Percentiles rank a stretch among this genome's conserved stretches.
These are phyloP conservation scores for Scenedesmus sp. DNA, from an alignment of 163 green algal species.

Conservation along the genomic window DNA sequence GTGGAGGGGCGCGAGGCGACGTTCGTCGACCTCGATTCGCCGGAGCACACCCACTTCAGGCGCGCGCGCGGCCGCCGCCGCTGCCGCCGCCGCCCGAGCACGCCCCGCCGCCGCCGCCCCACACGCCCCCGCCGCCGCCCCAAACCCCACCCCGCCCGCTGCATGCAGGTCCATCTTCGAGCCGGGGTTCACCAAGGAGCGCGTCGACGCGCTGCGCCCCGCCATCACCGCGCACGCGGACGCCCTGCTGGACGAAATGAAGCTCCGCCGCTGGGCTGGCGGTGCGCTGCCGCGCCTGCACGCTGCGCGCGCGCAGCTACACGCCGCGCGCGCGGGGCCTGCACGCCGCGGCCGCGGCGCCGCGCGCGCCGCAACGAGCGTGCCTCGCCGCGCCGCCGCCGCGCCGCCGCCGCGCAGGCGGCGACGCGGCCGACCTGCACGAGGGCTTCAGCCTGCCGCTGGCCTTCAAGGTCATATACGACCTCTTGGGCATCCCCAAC, in stretches of 20 bases:
- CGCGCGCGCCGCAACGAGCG: no score
- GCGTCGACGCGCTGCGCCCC: slow-evolving; percentile 41
- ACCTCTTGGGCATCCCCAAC: slow-evolving; percentile 55
- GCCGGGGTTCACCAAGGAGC: slow-evolving; percentile 36
- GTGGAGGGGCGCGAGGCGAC: slow-evolving; percentile 40
- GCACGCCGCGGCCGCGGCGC: no score
- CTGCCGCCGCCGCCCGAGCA: not conserved
- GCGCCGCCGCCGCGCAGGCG: not conserved
- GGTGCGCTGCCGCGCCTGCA: no score
- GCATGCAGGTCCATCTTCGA: slow-evolving; percentile 50
- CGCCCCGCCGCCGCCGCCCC: no score
- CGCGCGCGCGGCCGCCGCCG: not conserved
- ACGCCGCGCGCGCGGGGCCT: no score
- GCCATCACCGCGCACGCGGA: slow-evolving; percentile 39
- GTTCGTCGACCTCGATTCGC: slow-evolving; percentile 58
- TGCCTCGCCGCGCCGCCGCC: no score
- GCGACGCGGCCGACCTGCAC: slow-evolving; percentile 31
- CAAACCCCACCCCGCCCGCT: no score
- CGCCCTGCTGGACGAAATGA: slow-evolving; percentile 42
- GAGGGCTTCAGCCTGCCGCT: slow-evolving; percentile 55
- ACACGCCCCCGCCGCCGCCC: no score
- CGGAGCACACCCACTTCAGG: slow-evolving; percentile 55
- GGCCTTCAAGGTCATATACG: slow-evolving; percentile 58
- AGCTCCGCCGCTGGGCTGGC: not conserved
- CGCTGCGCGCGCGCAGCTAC: no score